These are phyloP conservation scores for Cyanidium caldarium DNA, from an alignment of 23 red algal genomes.

Conservation along the genomic window DNA sequence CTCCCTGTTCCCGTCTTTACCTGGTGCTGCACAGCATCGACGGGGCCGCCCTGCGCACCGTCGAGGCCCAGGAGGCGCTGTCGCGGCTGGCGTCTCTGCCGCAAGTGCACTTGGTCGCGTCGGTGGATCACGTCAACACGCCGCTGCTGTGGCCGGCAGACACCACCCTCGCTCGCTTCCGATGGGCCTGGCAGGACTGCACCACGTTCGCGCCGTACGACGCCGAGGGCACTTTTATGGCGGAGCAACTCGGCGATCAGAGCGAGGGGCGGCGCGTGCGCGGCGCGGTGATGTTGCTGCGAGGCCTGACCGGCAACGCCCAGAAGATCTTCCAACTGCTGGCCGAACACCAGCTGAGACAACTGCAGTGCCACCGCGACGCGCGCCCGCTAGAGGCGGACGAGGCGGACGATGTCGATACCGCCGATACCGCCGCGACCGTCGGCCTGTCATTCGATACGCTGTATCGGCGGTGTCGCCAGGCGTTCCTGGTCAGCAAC, in stretches of 20 bases:
- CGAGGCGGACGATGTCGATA: not conserved
- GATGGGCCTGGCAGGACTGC: conserved; percentile 52
- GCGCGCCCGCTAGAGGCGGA: not conserved
- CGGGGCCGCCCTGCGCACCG: conserved; percentile 28
- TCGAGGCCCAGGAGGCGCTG: conserved; percentile 35
- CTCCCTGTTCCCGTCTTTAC: not conserved
- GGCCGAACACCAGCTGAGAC: conserved; percentile 19
- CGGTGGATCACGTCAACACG: conserved; percentile 65
- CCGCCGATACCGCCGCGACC: not conserved
- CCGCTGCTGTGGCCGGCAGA: conserved; percentile 46
- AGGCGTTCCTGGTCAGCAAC: conserved; percentile 20
- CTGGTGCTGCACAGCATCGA: conserved; percentile 84
- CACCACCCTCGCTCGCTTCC: conserved; percentile 20
- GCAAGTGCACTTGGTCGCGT: conserved; percentile 33
- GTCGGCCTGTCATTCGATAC: not conserved
- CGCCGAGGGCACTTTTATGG: conserved; percentile 25
- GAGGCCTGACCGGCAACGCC: conserved; percentile 40
- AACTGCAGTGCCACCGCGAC: no score
- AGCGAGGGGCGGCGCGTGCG: conserved; percentile 31
- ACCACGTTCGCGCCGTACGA: conserved; percentile 41
- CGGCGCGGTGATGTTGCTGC: conserved; percentile 51
- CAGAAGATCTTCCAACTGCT: conserved; percentile 46
- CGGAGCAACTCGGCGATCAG: conserved; percentile 18
- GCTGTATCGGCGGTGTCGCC: conserved; percentile 9
- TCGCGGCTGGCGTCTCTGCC: conserved; percentile 24